phyloP scores from a whole-genome alignment of 495 filamentous ascomycete species.

The Bacidia rubella region DNA sequence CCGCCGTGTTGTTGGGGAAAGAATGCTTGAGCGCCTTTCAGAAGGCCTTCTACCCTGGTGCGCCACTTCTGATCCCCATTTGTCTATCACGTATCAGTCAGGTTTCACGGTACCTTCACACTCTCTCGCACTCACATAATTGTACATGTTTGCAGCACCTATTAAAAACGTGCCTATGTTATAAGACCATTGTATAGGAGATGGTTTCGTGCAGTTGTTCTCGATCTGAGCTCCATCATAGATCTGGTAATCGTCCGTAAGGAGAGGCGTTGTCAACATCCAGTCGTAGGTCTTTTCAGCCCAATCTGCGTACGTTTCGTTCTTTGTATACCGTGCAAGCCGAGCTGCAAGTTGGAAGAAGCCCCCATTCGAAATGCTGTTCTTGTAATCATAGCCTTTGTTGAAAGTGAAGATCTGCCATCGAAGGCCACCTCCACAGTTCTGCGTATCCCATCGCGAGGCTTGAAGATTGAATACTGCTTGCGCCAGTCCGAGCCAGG shows the following conservation, averaged over 20 bases:
- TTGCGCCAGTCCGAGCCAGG: slow-evolving; percentile 58
- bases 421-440: slow-evolving; percentile 34
- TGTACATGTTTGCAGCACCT: slow-evolving; percentile 60
- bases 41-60: slow-evolving; percentile 39
- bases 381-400: slow-evolving; percentile 42
- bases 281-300: slow-evolving; percentile 58
- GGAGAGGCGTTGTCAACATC: slow-evolving; percentile 36
- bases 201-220: slow-evolving; percentile 22
- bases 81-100: slow-evolving; percentile 19
- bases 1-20: slow-evolving; percentile 45
- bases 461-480: slow-evolving; percentile 57
- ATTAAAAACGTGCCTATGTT: slow-evolving; percentile 56
- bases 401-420: slow-evolving; percentile 35
- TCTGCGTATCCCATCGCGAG: slow-evolving; percentile 36
- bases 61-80: slow-evolving; percentile 39
- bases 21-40: slow-evolving; percentile 33
- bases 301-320: slow-evolving; percentile 57
- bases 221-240: slow-evolving; percentile 39
- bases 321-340: slow-evolving; percentile 56
- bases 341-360: slow-evolving; percentile 61
- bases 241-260: slow-evolving; percentile 35
- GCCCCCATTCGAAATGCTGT: slow-evolving; percentile 51
- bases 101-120: slow-evolving; percentile 7
- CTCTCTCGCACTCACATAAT: slow-evolving; percentile 34
- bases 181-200: slow-evolving; percentile 50